These are phyloP conservation scores for Chlorella vulgaris DNA, from an alignment of 139 green algal species.

Conservation along the genomic window DNA sequence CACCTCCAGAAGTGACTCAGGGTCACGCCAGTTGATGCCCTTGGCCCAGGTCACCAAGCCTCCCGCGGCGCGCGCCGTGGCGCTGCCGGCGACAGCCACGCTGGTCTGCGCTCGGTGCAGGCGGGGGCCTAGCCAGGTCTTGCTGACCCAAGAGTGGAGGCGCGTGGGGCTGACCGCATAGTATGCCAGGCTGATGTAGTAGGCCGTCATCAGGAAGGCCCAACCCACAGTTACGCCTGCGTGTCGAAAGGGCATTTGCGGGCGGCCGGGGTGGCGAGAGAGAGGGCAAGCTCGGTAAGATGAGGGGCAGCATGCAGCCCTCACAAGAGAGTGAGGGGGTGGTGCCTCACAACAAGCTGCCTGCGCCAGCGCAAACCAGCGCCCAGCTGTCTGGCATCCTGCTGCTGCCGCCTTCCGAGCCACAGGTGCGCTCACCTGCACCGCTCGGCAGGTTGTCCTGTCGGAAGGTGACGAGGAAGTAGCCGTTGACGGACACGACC, in stretches of 20 bases:
- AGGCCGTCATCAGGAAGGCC: slow-evolving; percentile 18
- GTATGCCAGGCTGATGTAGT: slow-evolving; percentile 7
- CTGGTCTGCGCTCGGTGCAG: background rate
- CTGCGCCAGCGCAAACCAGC: too few species aligned
- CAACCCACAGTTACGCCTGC: slow-evolving; percentile 17
- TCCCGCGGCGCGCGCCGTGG: background rate
- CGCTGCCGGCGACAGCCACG: background rate
- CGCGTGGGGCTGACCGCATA: slow-evolving; percentile 16
- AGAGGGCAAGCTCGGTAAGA: too few species aligned
- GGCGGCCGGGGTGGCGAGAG: too few species aligned
- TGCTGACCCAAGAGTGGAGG: too few species aligned
- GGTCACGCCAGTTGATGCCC: slow-evolving; percentile 14
- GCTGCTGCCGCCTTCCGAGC: background rate
- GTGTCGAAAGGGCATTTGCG: too few species aligned
- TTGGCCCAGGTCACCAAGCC: background rate
- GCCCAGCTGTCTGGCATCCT: too few species aligned
- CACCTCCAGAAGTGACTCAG: slow-evolving; percentile 20
- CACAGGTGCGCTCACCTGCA: background rate
- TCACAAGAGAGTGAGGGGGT: too few species aligned
- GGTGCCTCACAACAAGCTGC: too few species aligned
- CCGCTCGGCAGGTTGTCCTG: slow-evolving; percentile 2
- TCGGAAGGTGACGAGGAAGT: slow-evolving; percentile 21
- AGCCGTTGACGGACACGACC: slow-evolving; percentile 26
- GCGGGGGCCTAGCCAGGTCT: background rate
- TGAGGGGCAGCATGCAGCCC: too few species aligned